phyloP scores from a whole-genome alignment of 2,329 filamentous ascomycete genomes.

The Thielaviopsis punctulata region DNA sequence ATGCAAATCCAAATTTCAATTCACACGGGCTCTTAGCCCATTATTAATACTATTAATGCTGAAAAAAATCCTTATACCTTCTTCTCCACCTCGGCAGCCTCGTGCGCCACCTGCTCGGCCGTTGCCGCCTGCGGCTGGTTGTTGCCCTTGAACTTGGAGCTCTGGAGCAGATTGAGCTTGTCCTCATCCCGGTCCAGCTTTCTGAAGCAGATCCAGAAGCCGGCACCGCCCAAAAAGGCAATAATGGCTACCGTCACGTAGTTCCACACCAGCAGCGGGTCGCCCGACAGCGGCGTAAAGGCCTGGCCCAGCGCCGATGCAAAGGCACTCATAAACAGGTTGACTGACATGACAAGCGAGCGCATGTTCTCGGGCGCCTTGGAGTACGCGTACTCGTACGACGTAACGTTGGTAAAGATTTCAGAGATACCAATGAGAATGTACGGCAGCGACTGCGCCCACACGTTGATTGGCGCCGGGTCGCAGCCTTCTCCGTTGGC shows the following conservation, averaged over 20 bases:
- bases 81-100: conserved; percentile 1
- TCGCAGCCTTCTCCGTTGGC: conserved; percentile 34
- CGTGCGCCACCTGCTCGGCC: conserved; percentile 7
- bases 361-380: conserved; percentile 70
- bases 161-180: conserved; percentile 43
- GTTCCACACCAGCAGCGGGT: conserved; percentile 56
- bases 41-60: no score
- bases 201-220: conserved; percentile 53
- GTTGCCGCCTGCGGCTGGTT: conserved; percentile 20
- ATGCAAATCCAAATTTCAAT: no score
- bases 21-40: no score
- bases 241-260: conserved; percentile 47
- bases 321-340: conserved; percentile 54
- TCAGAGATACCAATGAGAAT: conserved; percentile 34
- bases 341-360: conserved; percentile 53
- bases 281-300: conserved; percentile 40
- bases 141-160: conserved; percentile 25
- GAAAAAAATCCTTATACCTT: conserved; percentile 1
- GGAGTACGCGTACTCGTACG: conserved; percentile 60
- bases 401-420: conserved; percentile 38
- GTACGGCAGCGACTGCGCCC: conserved; percentile 36
- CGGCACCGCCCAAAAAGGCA: conserved; percentile 40
- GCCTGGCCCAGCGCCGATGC: conserved; percentile 55
- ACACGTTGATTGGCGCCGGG: conserved; percentile 46
- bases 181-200: conserved; percentile 53